A percentile compares a stretch with the other conserved stretches of the same genome.
These are phyloP conservation scores for Neurospora sp. DNA, from an alignment of 495 filamentous ascomycete species.

Conservation along the genomic window DNA sequence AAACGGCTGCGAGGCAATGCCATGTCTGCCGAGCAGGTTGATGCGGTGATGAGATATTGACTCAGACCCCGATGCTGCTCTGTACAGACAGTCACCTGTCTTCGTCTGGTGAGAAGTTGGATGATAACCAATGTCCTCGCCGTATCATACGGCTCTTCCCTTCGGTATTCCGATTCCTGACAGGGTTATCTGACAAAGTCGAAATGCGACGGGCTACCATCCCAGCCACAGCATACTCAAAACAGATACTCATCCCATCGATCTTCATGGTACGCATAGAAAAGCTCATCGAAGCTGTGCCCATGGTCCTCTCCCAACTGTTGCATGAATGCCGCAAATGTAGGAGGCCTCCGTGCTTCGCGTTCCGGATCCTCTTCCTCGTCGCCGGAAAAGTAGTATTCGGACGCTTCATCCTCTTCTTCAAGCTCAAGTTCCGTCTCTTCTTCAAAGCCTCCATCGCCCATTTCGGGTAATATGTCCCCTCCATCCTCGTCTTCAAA, in stretches of 20 bases:
- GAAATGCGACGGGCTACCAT: background rate
- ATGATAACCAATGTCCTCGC: background rate
- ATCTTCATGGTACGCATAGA: constrained; percentile 25
- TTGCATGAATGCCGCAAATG: constrained; percentile 21
- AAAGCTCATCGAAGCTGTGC: constrained; percentile 23
- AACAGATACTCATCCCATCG: constrained; percentile 29
- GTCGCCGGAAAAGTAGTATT: constrained; percentile 26
- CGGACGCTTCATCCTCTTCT: constrained; percentile 27
- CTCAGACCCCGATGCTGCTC: background rate
- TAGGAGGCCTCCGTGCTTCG: constrained; percentile 20
- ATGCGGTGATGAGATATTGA: background rate
- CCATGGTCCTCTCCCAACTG: constrained; percentile 23
- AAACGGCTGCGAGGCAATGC: background rate
- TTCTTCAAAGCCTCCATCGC: background rate
- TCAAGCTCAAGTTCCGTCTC: constrained; percentile 21
- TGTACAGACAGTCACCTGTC: background rate
- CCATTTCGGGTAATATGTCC: background rate
- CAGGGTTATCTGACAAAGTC: background rate
- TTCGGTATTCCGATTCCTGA: background rate
- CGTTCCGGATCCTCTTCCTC: constrained; percentile 24
- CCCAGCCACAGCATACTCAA: constrained; percentile 2
- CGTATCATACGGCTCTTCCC: background rate
- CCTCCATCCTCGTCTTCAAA: constrained; percentile 8
- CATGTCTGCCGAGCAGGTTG: background rate
- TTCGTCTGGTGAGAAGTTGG: background rate